Conservation (phyloP, 768 basidiomycete genomes). For the Tylopilus sp. region DNA sequence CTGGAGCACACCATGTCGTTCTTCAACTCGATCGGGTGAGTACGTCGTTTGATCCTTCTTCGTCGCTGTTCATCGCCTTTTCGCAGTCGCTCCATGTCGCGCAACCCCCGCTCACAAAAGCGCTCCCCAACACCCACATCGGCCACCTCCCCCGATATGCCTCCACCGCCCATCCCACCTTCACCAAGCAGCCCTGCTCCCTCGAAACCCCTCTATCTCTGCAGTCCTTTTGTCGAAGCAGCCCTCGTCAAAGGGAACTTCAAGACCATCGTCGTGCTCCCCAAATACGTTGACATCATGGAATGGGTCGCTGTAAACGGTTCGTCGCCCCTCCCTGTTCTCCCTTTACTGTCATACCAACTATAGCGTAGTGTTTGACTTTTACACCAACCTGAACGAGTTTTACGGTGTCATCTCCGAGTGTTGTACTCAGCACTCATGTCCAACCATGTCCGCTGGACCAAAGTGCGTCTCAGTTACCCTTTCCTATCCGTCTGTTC, state of each 20-base stretch:
- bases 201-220: slow-evolving; percentile 79
- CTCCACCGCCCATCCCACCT: slow-evolving; percentile 38
- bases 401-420: slow-evolving; percentile 95
- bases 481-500: neutral
- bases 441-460: slow-evolving; percentile 91
- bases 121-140: slow-evolving; percentile 76
- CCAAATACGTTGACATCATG: slow-evolving; percentile 93
- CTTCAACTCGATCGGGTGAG: slow-evolving; percentile 79
- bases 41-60: slow-evolving; percentile 4
- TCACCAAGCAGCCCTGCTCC: slow-evolving; percentile 31
- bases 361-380: slow-evolving; percentile 75
- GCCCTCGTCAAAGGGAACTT: slow-evolving; percentile 97
- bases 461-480: slow-evolving; percentile 53
- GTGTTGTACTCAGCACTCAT: slow-evolving; percentile 85
- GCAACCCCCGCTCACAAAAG: slow-evolving; percentile 65
- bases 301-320: slow-evolving; percentile 97
- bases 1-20: slow-evolving; percentile 55
- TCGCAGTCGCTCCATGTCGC: slow-evolving; percentile 69
- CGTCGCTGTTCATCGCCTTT: slow-evolving; percentile 4
- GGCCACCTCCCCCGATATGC: slow-evolving; percentile 48
- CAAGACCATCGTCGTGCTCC: slow-evolving; percentile 95
- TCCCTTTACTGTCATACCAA: neutral
- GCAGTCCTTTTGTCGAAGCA: slow-evolving; percentile 91
- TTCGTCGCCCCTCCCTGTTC: slow-evolving; percentile 46
- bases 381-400: slow-evolving; percentile 95